A percentile compares a stretch with the other conserved stretches of the same genome.
These are phyloP conservation scores for Stachybotrys echinatus DNA, from an alignment of 2,329 filamentous ascomycete genomes.

Conservation along the genomic window DNA sequence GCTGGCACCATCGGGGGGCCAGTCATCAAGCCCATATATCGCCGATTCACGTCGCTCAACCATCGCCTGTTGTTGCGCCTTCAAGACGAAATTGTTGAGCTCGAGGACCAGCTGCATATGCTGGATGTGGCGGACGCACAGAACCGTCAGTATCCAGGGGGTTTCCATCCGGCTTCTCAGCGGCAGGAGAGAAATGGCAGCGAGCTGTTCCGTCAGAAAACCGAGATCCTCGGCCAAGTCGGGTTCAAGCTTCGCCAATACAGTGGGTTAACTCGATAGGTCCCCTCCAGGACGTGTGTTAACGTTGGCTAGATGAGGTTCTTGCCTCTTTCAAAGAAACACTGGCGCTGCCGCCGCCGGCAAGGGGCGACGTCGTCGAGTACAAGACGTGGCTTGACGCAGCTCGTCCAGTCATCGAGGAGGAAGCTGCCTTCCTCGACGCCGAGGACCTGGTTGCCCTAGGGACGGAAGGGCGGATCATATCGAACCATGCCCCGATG, in stretches of 20 bases:
- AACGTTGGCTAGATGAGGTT: constrained; percentile 45
- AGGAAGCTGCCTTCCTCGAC: constrained; percentile 57
- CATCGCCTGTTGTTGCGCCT: constrained; percentile 77
- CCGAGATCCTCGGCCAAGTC: constrained; percentile 56
- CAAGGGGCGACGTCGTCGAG: constrained; percentile 38
- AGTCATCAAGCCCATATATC: constrained; percentile 61
- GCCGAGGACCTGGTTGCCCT: constrained; percentile 48
- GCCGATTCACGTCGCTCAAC: constrained; percentile 76
- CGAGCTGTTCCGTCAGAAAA: constrained; percentile 56
- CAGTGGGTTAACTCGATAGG: constrained; percentile 52
- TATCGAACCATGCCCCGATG: constrained; percentile 3
- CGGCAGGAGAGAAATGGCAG: constrained; percentile 49
- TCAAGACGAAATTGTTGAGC: constrained; percentile 76
- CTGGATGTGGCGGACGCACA: constrained; percentile 59
- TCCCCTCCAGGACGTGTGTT: no score
- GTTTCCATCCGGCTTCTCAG: constrained; percentile 53
- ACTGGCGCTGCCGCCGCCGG: constrained; percentile 43
- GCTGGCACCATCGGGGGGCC: constrained; percentile 16
- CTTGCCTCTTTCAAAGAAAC: constrained; percentile 52
- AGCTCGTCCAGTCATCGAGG: constrained; percentile 49
- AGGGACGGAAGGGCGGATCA: neutral
- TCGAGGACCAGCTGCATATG: constrained; percentile 71
- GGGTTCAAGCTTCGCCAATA: constrained; percentile 64
- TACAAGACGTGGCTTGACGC: constrained; percentile 50
- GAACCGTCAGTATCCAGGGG: constrained; percentile 32